Base-by-base conservation (phyloP, 108 stramenopile genomes). In the Conticribra weissflogii region DNA sequence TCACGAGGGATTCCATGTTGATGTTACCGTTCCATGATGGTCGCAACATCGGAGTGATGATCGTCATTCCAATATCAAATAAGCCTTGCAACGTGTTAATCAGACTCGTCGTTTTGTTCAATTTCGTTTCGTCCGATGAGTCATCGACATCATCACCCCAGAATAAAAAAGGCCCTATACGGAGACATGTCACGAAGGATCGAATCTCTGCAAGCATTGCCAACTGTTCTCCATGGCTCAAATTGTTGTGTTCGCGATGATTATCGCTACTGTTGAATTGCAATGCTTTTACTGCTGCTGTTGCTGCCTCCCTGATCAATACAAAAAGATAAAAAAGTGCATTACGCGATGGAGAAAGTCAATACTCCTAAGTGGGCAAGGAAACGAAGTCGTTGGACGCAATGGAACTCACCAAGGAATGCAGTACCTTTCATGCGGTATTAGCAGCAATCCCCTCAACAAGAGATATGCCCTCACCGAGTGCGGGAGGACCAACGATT, bases 141-240 rank as follows among this genome's bases (percentile, higher is more conserved):
- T 41, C 8, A 3, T 12, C 12, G 2, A 45, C 29, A 41, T 12
- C 8, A 9, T 41, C 36, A 9, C 36, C 36, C 36, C 36, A 41
- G 36, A 41, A 7, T 45, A 25, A 8, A 24, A 48, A 3, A 49
- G 44, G 24, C 9, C n/a, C n/a, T n/a, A n/a, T n/a, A n/a, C n/a
- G n/a, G n/a, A n/a, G 25, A 29, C 45, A 52, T 54, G 28, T 59
- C n/a, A 76, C n/a, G 49, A 62, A 76, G 0, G 59, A 54, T 54
- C 66, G 66, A 68, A 76, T 67, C 54, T 76, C 74, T 18, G 66
- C 49, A 56, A 76, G n/a, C 25, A 76, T 62, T 68, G 49, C 58
- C 44, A 76, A 19, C 21, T 63, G 54, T 54, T 68, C 74, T 28
- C 25, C 44, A 48, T 68, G 74, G 57, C 60, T 57, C 14, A 74